A percentile compares a stretch with the other conserved stretches of the same genome.
Conservation (phyloP, 257 asterid species). For the Hygrophila difformis region DNA sequence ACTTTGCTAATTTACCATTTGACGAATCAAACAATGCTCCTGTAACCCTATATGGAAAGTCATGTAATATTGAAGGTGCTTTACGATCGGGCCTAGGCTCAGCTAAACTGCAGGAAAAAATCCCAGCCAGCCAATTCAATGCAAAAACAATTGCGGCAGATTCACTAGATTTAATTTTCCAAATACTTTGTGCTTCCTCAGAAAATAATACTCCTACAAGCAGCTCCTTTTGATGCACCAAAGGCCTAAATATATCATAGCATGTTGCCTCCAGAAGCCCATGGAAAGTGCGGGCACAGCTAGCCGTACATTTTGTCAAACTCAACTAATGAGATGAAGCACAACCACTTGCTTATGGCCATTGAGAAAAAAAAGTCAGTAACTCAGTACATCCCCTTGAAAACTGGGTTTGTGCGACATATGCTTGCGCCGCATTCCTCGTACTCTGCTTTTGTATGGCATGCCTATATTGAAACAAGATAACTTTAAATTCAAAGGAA, state of each 20-base stretch:
- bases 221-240: conserved; percentile 18
- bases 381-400: conserved; percentile 88
- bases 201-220: conserved; percentile 33
- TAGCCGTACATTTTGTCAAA: conserved; percentile 10
- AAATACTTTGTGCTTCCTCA: conserved; percentile 13
- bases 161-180: conserved; percentile 7
- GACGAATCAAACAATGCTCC: too few species aligned
- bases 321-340: not conserved
- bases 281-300: conserved; percentile 10
- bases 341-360: not conserved
- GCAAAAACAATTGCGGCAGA: not conserved
- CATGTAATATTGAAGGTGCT: too few species aligned
- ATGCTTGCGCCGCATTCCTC: conserved; percentile 96
- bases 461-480: conserved; percentile 51
- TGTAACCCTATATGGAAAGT: too few species aligned
- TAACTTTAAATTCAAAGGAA: not conserved
- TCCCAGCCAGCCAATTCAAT: conserved; percentile 1
- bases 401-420: conserved; percentile 91
- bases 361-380: not conserved
- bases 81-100: too few species aligned
- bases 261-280: conserved; percentile 21
- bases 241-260: conserved; percentile 16
- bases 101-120: too few species aligned
- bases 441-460: conserved; percentile 96
- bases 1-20: too few species aligned